These are phyloP conservation scores for Recurvomyces mirabilis DNA, from an alignment of 495 filamentous ascomycete species.

Conservation along the genomic window DNA sequence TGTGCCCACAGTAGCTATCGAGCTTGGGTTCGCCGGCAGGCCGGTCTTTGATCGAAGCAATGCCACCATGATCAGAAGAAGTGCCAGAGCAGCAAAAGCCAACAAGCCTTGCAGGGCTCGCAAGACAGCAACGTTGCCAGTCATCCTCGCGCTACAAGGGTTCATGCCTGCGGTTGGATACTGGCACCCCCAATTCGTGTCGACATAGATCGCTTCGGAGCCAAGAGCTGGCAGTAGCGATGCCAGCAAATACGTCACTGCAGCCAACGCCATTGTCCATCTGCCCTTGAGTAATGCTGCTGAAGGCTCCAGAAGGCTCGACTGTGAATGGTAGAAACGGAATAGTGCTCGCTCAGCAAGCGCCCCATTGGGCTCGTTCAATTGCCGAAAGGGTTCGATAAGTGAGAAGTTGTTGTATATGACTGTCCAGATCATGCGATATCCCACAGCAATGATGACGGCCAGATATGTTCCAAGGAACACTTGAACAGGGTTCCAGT, in stretches of 20 bases:
- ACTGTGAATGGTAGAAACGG: slow-evolving; percentile 15
- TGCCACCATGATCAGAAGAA: background rate
- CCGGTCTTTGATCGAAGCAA: slow-evolving; percentile 6
- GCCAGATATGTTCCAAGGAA: slow-evolving; percentile 15
- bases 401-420: slow-evolving; percentile 10
- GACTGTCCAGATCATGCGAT: slow-evolving; percentile 9
- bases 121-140: background rate
- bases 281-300: slow-evolving; percentile 3
- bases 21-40: slow-evolving; percentile 7
- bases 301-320: slow-evolving; percentile 3
- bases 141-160: slow-evolving; percentile 5
- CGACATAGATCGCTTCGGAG: slow-evolving; percentile 10
- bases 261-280: background rate
- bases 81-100: slow-evolving; percentile 2
- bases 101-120: slow-evolving; percentile 4
- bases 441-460: slow-evolving; percentile 11
- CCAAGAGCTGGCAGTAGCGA: slow-evolving; percentile 12
- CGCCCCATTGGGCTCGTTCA: slow-evolving; percentile 6
- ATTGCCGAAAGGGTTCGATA: slow-evolving; percentile 9
- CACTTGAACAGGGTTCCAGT: background rate
- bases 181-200: slow-evolving; percentile 6
- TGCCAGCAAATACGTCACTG: background rate
- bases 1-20: slow-evolving; percentile 6
- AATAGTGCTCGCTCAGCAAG: slow-evolving; percentile 11
- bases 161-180: slow-evolving; percentile 6